Evolutionary conservation across 176 grass and related monocot genomes (phyloP), one percentile per base, ranked within the genome.

Genomic region (Musa acuminata): DNA sequence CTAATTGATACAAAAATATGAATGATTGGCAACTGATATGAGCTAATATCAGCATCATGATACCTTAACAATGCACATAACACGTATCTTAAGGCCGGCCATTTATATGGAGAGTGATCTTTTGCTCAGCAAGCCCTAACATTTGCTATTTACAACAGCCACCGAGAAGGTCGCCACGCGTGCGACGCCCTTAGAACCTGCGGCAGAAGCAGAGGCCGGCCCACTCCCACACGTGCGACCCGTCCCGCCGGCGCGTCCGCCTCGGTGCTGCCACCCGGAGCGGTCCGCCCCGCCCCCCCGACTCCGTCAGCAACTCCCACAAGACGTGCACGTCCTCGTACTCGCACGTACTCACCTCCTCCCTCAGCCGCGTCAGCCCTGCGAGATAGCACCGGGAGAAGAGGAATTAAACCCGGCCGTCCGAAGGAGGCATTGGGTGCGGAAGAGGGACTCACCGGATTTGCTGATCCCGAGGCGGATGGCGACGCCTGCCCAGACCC

Each of bases 281-380:
- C 78, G 79, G 50, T 54, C 13, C 66, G 69, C 63, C 48, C 74
- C 77, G 72, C 54, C 84, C 22, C 16, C 72, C 13, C 48, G 73
- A 35, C 63, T 51, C 68, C 48, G 49, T 96, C 54, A 97, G 94
- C 94, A 97, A 90, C 82, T 93, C 94, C 94, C 94, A 93, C 94
- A 97, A 91, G 67, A 97, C 94, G 52, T 81, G 94, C 80, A 97
- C 94, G 81, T 97, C 94, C 75, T 91, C 94, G 82, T 97, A 97
- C 82, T 93, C 94, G 85, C 94, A 97, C 82, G 87, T 91, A 87
- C 94, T 93, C 82, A 97, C 90, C 81, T 97, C 94, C 66, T 97
- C 79, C 90, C 90, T 81, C 52, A 97, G 85, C 68, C 94, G 79
- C 84, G 83, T 83, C 82, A 97, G 72, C 79, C 94, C 94, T 97